These are phyloP conservation scores for Penicillium argentinense DNA, from an alignment of 495 filamentous ascomycete genomes.

Conservation along the genomic window DNA sequence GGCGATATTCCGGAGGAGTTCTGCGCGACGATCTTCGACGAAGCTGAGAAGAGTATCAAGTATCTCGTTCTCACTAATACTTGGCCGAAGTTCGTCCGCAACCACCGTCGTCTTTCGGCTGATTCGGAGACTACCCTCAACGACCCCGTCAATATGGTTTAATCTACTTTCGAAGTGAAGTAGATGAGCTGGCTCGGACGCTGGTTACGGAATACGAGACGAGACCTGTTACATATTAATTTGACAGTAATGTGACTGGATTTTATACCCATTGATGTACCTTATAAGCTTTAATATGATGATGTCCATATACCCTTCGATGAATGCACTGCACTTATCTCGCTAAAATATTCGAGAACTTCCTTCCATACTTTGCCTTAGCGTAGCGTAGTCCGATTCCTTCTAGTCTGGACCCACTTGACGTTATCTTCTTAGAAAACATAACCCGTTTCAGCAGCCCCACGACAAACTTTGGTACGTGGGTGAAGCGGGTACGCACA, in stretches of 20 bases:
- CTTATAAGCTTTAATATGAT: slow-evolving; percentile 3
- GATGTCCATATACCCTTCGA: slow-evolving; percentile 1
- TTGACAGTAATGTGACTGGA: slow-evolving; percentile 4
- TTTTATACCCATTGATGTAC: slow-evolving; percentile 4
- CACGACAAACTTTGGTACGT: slow-evolving; percentile 1
- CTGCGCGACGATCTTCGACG: slow-evolving; percentile 54
- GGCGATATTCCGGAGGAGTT: slow-evolving; percentile 52
- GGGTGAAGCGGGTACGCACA: background rate
- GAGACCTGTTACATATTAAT: slow-evolving; percentile 3
- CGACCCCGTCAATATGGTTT: background rate
- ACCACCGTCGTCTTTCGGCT: slow-evolving; percentile 16
- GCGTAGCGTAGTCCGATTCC: too few relatives aligned
- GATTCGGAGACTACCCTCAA: slow-evolving; percentile 10
- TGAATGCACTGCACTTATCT: background rate
- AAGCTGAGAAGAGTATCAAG: slow-evolving; percentile 61
- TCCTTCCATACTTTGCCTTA: too few relatives aligned
- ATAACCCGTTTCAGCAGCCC: background rate
- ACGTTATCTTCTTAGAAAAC: background rate
- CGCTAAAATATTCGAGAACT: too few relatives aligned
- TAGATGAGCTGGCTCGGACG: too few relatives aligned
- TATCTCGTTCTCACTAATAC: slow-evolving; percentile 70
- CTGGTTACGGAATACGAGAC: background rate
- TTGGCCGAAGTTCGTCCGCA: slow-evolving; percentile 62
- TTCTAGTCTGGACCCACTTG: background rate
- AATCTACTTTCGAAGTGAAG: too few relatives aligned